These are phyloP conservation scores for Fusarium anguioides DNA, from an alignment of 2,329 filamentous ascomycete species.

Conservation along the genomic window DNA sequence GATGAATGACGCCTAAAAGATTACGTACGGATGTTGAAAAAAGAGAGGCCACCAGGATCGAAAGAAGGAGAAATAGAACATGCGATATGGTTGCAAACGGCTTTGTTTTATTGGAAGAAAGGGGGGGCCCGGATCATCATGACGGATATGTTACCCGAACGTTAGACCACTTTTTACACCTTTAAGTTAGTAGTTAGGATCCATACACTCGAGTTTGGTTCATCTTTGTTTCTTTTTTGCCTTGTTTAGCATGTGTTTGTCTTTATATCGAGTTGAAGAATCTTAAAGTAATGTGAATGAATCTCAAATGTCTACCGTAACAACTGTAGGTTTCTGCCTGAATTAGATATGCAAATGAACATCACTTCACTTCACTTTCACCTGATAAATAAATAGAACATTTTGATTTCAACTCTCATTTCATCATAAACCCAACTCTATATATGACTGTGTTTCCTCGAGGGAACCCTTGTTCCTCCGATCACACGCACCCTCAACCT, in stretches of 20 bases:
- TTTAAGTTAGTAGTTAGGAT: constrained; percentile 44
- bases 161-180: constrained; percentile 47
- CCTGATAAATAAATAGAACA: neutral
- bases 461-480: constrained; percentile 1
- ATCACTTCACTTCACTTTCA: neutral
- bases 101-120: constrained; percentile 38
- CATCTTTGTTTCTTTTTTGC: neutral
- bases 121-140: constrained; percentile 44
- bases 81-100: constrained; percentile 43
- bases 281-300: neutral
- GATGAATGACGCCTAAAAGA: constrained; percentile 42
- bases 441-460: constrained; percentile 2
- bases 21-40: constrained; percentile 26
- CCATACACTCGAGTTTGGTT: constrained; percentile 44
- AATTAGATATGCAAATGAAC: neutral
- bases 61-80: constrained; percentile 34
- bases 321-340: neutral
- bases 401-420: constrained; percentile 16
- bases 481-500: constrained; percentile 11
- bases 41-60: constrained; percentile 26
- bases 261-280: no score
- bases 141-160: constrained; percentile 46
- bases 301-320: neutral
- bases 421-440: constrained; percentile 18
- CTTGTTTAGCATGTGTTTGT: neutral